Evolutionary conservation across 805 yeast species (phyloP), one percentile per base, ranked within the genome.

Genomic region (Huiozyma sinensis): DNA sequence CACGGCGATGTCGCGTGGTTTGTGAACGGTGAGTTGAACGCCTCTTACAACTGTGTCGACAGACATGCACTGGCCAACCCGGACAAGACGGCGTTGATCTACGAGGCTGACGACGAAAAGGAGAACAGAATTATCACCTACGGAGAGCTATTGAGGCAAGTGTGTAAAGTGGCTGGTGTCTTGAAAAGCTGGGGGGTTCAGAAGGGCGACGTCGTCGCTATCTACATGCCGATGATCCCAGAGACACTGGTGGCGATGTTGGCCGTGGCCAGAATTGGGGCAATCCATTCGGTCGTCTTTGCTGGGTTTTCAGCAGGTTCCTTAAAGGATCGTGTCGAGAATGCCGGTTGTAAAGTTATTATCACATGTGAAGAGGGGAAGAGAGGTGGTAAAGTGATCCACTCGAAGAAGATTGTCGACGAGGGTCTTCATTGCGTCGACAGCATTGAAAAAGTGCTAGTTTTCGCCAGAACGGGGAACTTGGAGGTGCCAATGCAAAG

Each of bases 291-390:
- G 12, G 97, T 92, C 43, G 83, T 90, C 44, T 90, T 90, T 69
- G 98, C 97, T 34, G 98, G 98, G 24, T 90, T 90, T 70, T 81
- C 94, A 32, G 81, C 96, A 1, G 92, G 95, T 40, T 90, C 97
- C 27, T 77, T 90, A 60, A 77, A 75, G 59, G 98, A 92, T 68
- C 81, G 98, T 65, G 81, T 92, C 53, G 73, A 74, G 47, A 95
- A 90, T 64, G 97, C 95, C 30, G 75, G 79, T 58, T 83, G 87
- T 48, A 79, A 77, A 64, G 83, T 85, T 48, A 83, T 90, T 52
- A 86, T 92, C 65, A 90, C 98, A 48, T 83, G 92, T 56, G 97
- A 92, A 67, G 96, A 88, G 68, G 89, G 94, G 49, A 82, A 81
- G 66, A 83, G 97, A 68, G 98, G 97, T 60, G 95, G 95, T 50